phyloP scores from a whole-genome alignment of 1,284 basidiomycete species.

The Melampsora americana region DNA sequence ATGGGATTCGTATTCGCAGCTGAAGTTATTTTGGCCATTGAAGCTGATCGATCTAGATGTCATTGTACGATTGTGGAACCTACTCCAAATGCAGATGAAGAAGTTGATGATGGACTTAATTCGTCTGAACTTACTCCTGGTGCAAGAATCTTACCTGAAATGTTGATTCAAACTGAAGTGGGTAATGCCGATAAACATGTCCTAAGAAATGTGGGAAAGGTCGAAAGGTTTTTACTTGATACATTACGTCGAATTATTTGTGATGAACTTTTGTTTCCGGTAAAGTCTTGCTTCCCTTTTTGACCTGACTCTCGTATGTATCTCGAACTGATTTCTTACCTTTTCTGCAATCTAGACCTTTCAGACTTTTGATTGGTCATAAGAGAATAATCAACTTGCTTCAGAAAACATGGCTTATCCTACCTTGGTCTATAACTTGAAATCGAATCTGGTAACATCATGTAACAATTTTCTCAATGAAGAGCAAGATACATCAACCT shows the following conservation, averaged over 20 bases:
- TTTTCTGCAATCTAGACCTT: conserved; percentile 7
- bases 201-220: conserved; percentile 89
- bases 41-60: conserved; percentile 70
- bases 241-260: conserved; percentile 89
- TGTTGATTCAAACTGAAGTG: conserved; percentile 92
- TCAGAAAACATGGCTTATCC: no score
- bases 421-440: no score
- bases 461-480: no score
- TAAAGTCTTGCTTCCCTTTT: neutral
- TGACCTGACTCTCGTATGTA: neutral
- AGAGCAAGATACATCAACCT: no score
- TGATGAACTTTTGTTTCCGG: conserved; percentile 48
- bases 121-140: conserved; percentile 56
- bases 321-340: neutral
- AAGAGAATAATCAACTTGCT: neutral
- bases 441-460: no score
- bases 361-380: conserved; percentile 41
- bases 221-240: conserved; percentile 92
- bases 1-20: conserved; percentile 82
- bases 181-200: conserved; percentile 95
- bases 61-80: conserved; percentile 80
- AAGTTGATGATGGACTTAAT: neutral
- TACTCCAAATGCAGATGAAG: conserved; percentile 5
- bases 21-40: conserved; percentile 84
- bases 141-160: conserved; percentile 78